A percentile compares a stretch with the other conserved stretches of the same genome.
phyloP scores from a whole-genome alignment of 768 basidiomycete genomes.

The Agrocybe chaxingu region DNA sequence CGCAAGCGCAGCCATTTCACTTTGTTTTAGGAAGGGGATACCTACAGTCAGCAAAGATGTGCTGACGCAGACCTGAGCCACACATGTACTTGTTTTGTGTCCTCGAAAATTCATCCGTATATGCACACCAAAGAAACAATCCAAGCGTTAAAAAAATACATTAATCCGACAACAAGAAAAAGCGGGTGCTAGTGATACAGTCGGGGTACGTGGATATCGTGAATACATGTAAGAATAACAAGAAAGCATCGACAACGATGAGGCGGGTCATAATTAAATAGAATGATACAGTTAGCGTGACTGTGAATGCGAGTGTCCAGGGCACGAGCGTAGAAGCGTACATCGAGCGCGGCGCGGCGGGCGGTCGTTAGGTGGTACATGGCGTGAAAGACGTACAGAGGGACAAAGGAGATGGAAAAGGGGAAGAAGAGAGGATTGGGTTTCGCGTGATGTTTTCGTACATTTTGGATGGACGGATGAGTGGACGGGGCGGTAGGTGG shows the following conservation, averaged over 20 bases:
- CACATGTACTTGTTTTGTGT: no score
- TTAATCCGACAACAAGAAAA: neutral
- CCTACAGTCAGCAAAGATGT: no score
- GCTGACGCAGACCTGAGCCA: no score
- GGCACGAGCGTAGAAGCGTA: slow-evolving; percentile 6
- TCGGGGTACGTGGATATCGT: neutral
- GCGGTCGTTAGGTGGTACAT: no score
- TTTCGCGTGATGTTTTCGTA: neutral
- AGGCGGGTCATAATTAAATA: neutral
- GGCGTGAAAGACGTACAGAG: neutral
- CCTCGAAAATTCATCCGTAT: no score
- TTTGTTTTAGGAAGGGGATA: no score
- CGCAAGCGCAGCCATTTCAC: no score
- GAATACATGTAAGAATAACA: neutral
- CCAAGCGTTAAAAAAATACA: no score
- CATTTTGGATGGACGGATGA: no score
- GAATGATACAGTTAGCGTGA: no score
- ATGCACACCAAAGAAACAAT: no score
- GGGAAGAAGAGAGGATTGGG: neutral
- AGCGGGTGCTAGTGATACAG: neutral
- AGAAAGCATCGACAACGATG: neutral
- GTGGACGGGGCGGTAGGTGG: neutral
- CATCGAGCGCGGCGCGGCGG: slow-evolving; percentile 2
- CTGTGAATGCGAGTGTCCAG: neutral
- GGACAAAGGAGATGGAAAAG: neutral